Evolutionary conservation across 78 protist genomes (phyloP), one percentile per base, ranked within the genome.

Genomic region (Fonticula alba): DNA sequence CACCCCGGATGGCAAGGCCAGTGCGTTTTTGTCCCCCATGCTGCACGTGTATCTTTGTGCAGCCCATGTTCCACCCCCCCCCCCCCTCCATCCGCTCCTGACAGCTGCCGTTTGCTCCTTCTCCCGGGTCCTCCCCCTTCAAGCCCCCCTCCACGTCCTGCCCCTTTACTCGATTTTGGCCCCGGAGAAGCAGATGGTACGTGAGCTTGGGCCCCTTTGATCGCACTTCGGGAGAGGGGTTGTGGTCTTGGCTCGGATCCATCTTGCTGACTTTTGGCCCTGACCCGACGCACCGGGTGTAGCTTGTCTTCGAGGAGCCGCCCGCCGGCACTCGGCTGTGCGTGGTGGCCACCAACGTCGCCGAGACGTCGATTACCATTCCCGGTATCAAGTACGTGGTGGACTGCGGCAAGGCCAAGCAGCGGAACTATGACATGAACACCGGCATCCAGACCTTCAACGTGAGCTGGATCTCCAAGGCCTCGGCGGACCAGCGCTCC

Each of bases 281-380:
- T 17, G 24, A 33, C 6, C 50, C 50, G 35, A 64, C 11, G n/a
- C n/a, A n/a, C n/a, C n/a, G 2, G 31, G 13, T 10, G 51, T 10
- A 68, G 20, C 35, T 1, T 14, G 79, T 75, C 27, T 79, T 80
- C 29, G 72, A 33, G 13, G 41, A 14, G 4, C 75, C 89, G 33
- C 88, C 92, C 17, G 36, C 38, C 1, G 88, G 86, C 0, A 15
- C 64, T 7, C 77, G 99, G 14, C 70, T 84, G 52, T 66, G 85
- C 15, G 93, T 96, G 11, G 89, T 96, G 29, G 91, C 99, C 11
- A 96, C 99, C 35, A 93, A 97, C 64, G 81, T 97, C 9, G 98
- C 99, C 49, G 99, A 97, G 70, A 92, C 99, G 1, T 88, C 98
- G 54, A 33, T 96, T 22, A 96, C 99, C 19, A 92, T 96, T 35